Base-by-base conservation (phyloP, 208 protist species). In the Balamuthia mandrillaris region DNA sequence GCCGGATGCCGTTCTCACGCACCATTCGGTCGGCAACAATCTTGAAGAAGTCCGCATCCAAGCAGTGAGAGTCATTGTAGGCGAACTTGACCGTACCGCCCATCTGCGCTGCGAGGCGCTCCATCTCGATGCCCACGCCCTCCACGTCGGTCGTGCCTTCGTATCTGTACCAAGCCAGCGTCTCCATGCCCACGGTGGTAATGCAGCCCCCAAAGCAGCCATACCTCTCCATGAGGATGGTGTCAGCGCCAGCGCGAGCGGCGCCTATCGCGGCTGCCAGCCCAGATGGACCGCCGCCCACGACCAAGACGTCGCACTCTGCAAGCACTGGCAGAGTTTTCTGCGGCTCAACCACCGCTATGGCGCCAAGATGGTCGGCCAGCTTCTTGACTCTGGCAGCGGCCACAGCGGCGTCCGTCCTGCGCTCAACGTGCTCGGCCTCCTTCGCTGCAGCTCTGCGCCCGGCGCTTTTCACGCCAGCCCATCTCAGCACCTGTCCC, bases 111-210 rank as follows among this genome's bases (percentile, higher is more conserved):
- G 60, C 60, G 33, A 68, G 60, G 60, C 60, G 60, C 60, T 68
- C 60, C 60, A 68, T 68, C 60, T 68, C 60, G 33, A 68, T 68
- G 60, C 60, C 60, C 60, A 68, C 60, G 60, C 60, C 60, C 60
- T 68, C 60, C 33, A 68, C 60, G 60, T 68, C 60, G 60, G 60
- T 68, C 31, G 60, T 68, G 33, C 60, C 60, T 37, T 68, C 60
- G 60, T 68, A 68, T 29, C 60, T 29, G 60, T 68, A 68, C 60
- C 60, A 68, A 37, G 60, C 60, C 60, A 68, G 60, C 31, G 60
- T 68, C 60, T 68, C 60, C 60, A 68, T 68, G 16, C 60, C 60
- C 12, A 68, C 60, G 16, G 60, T 68, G 12, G 60, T 68, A 37
- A 68, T 68, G 24, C 60, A 68, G 9, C 60, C 60, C 18, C 60